phyloP scores from a whole-genome alignment of 148 eudicot species.

The Mesembryanthemum crystallinum region DNA sequence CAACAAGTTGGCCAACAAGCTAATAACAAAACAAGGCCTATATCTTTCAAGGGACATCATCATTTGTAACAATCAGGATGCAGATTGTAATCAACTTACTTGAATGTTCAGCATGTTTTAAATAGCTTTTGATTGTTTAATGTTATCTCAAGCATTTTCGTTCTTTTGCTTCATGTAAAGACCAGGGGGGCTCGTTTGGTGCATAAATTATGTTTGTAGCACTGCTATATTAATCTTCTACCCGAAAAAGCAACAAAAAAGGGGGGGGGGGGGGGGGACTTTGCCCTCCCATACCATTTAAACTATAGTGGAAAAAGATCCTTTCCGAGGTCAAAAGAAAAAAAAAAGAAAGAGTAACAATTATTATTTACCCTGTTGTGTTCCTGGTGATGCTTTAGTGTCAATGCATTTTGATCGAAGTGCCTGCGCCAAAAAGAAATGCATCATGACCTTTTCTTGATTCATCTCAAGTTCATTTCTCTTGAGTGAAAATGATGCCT shows the following conservation, averaged over 20 bases:
- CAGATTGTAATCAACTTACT: too few relatives aligned
- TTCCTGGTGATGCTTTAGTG: conserved; percentile 36
- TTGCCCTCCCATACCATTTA: not conserved
- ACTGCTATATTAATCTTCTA: not conserved
- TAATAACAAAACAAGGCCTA: too few relatives aligned
- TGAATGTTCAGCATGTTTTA: not conserved
- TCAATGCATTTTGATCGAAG: conserved; percentile 62
- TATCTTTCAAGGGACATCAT: too few relatives aligned
- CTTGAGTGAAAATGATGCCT: conserved; percentile 43
- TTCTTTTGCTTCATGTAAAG: not conserved
- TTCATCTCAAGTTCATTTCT: conserved; percentile 56
- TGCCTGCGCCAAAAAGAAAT: conserved; percentile 67
- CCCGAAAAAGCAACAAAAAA: not conserved
- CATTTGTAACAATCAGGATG: too few relatives aligned
- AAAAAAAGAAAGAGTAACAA: not conserved
- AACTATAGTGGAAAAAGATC: not conserved
- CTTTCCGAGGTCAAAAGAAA: not conserved
- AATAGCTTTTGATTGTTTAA: not conserved
- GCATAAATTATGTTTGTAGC: not conserved
- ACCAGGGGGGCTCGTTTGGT: not conserved
- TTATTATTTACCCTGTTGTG: conserved; percentile 48
- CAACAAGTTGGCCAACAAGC: too few relatives aligned
- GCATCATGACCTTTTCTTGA: conserved; percentile 50
- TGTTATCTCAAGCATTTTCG: not conserved
- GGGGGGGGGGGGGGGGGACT: too few relatives aligned